Base-by-base conservation (phyloP, 441 rosid genomes). In the Croton laevigatus region DNA sequence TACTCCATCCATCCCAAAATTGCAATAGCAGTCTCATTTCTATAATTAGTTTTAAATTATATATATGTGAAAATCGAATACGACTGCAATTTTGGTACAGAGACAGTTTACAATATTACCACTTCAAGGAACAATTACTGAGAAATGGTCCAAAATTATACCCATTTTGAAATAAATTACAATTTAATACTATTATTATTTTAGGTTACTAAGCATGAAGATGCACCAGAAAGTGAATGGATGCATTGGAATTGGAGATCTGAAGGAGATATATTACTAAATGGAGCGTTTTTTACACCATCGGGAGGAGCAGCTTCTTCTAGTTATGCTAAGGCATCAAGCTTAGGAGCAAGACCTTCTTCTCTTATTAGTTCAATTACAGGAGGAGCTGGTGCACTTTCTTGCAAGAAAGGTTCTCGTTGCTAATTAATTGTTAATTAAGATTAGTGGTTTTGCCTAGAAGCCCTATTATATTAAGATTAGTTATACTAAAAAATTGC, bases 171-270 rank as follows among this genome's bases (percentile, higher is more conserved):
- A 17, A 5, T 1, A 27, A 22, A 34, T 22, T n/a, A 20, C 20
- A 19, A n/a, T n/a, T n/a, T 14, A 52, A 27, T 12, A 34, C 13
- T 5, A 10, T 44, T 48, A 17, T 73, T 27, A 1, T 27, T 27
- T 66, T 79, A 88, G 93, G 87, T 89, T 66, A 89, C 94, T 7
- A 87, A 87, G 45, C 83, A 78, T 34, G 94, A 86, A 71, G 86
- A 80, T 34, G 83, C 91, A 7, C 62, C 85, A 34, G 23, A 62
- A 55, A 70, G 76, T 46, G 54, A 74, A n/a, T 89, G 94, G 94
- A 84, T 70, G 73, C 13, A 40, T 2, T 89, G 94, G 94, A 83
- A 87, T 76, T 89, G 94, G 94, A 84, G 94, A 51, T 86, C 94
- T 0, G 83, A 83, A 62, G 91, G 94, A 48, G 94, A 89, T 59